phyloP scores from a whole-genome alignment of 78 protist species.

The Capsaspora owczarzaki region DNA sequence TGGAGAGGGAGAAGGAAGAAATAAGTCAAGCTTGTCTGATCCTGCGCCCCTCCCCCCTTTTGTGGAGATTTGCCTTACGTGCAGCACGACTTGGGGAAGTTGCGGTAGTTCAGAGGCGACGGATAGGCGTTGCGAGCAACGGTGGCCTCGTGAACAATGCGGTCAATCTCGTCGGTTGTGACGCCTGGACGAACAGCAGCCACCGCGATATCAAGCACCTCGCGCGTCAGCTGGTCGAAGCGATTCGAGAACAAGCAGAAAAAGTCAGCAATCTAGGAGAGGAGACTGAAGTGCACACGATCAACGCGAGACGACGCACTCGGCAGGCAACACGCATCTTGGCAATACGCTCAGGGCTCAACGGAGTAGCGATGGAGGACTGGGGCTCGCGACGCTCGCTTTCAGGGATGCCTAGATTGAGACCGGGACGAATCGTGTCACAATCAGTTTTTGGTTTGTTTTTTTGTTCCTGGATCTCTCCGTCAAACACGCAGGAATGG shows the following conservation, averaged over 20 bases:
- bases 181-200: slow-evolving; percentile 58
- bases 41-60: too few species aligned
- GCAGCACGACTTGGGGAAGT: slow-evolving; percentile 86
- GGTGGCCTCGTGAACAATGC: slow-evolving; percentile 67
- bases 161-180: slow-evolving; percentile 84
- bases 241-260: neutral
- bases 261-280: too few species aligned
- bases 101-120: slow-evolving; percentile 85
- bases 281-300: too few species aligned
- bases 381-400: too few species aligned
- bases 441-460: neutral
- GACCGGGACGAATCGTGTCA: neutral
- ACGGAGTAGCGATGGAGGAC: too few species aligned
- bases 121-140: slow-evolving; percentile 85
- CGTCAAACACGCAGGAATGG: neutral
- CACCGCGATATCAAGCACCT: slow-evolving; percentile 78
- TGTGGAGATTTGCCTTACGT: slow-evolving; percentile 31
- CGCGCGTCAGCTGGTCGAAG: slow-evolving; percentile 45
- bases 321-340: too few species aligned
- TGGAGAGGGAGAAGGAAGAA: too few species aligned
- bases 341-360: too few species aligned
- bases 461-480: neutral
- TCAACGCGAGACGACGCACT: too few species aligned
- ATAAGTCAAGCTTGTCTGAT: too few species aligned
- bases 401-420: too few species aligned